Base-by-base conservation (phyloP, 2,329 filamentous ascomycete genomes). In the Nemania sp. region DNA sequence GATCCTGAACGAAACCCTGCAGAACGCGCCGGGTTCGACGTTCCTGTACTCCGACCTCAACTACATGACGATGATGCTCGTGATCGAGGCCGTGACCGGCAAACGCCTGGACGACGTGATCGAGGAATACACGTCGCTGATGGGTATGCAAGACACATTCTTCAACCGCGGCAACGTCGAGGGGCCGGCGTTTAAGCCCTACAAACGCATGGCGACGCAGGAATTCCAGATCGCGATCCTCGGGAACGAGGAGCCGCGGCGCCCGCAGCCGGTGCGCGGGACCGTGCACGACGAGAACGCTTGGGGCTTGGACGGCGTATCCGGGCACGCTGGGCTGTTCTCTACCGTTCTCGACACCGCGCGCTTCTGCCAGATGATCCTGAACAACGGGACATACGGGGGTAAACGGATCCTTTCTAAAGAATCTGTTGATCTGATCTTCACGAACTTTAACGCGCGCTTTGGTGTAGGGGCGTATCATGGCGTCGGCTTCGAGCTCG, bases 221-320 rank as follows among this genome's bases (percentile, higher is more conserved):
- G 53, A 56, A 33, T 56, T 56, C 20, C 53, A 56, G 26, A 23
- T 24, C 1, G 7, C 42, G 3, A n/a, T 56, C 15, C 53, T 56
- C n/a, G 53, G 48, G 12, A 24, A 44, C 1, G 24, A 3, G 7
- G 53, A 48, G 23, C 48, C 53, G 6, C 42, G 19, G 8, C 37
- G 53, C 14, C 53, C 39, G 0, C 53, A 56, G 26, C 53, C 53
- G 14, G 39, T 56, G 15, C 48, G 53, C 9, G 48, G 53, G 7
- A 56, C 53, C 6, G 49, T 56, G 5, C 48, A 56, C 24, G 53
- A 56, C 3, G 53, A 56, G 33, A 56, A 56, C 26, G 53, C 48
- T 30, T 56, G 53, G 49, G 30, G 48, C 20, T 44, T 56, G n/a
- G 23, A 56, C 22, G 53, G 49, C 6, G 53, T 56, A 8, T 56